Evolutionary conservation across 1,284 basidiomycete genomes (phyloP).

Genomic region (Tetrapyrgos nigripes): DNA sequence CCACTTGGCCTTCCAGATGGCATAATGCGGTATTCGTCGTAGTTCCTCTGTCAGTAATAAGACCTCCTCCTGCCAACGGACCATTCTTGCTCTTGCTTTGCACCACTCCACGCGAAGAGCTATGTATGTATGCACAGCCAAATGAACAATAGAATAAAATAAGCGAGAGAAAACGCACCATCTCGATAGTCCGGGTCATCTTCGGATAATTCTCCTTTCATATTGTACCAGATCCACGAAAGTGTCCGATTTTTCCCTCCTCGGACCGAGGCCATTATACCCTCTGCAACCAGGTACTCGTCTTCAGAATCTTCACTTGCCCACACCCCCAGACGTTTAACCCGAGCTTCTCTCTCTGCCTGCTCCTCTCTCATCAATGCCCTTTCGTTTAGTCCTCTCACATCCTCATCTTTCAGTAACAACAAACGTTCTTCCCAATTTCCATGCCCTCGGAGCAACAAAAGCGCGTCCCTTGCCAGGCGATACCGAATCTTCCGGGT

Average conservation of each 20-base stretch:
- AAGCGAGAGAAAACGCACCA: not conserved
- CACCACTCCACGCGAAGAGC: constrained; percentile 14
- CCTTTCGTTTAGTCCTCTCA: constrained; percentile 16
- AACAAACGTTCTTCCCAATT: constrained; percentile 9
- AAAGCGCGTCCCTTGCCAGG: not conserved
- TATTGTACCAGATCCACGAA: not conserved
- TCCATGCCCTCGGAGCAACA: constrained; percentile 11
- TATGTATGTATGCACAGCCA: not conserved
- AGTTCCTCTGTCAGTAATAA: constrained; percentile 10
- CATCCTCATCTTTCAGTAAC: constrained; percentile 8
- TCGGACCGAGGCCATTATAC: not conserved
- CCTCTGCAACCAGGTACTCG: not conserved
- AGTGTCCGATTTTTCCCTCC: not conserved
- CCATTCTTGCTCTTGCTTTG: constrained; percentile 10
- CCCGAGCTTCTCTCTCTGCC: not conserved
- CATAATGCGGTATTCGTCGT: constrained; percentile 3
- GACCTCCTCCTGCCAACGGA: constrained; percentile 11
- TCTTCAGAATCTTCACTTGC: not conserved
- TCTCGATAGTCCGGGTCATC: not conserved
- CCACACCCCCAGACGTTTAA: not conserved
- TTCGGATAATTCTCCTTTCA: not conserved
- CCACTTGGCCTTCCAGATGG: not conserved
- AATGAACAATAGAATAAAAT: not conserved
- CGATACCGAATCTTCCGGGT: constrained; percentile 1
- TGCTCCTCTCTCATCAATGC: constrained; percentile 11